Percentiles rank a stretch among this genome's conserved stretches.
These are phyloP conservation scores for Bisporella sp. DNA, from an alignment of 2,329 filamentous ascomycete species.

Conservation along the genomic window DNA sequence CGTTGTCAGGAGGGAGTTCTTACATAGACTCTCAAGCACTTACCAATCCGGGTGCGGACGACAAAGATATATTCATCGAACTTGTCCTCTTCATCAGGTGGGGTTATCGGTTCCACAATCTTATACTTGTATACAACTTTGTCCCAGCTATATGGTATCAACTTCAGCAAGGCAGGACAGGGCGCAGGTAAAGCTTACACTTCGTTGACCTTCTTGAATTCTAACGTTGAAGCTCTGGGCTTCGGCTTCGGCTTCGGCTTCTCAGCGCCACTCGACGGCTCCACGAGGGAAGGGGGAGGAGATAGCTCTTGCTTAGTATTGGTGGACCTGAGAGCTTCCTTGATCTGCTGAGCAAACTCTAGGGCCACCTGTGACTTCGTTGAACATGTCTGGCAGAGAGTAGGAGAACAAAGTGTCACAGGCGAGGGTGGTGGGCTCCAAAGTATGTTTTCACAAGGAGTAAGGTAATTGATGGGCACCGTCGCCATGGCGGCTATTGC, in stretches of 20 bases:
- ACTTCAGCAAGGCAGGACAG: neutral
- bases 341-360: neutral
- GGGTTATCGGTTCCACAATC: slow-evolving; percentile 17
- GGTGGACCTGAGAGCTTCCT: neutral
- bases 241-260: neutral
- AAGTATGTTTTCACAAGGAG: neutral
- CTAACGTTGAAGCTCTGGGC: slow-evolving; percentile 10
- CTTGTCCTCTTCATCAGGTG: slow-evolving; percentile 7
- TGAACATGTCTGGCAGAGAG: neutral
- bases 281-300: neutral
- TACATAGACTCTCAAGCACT: slow-evolving; percentile 3
- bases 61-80: slow-evolving; percentile 14
- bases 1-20: slow-evolving; percentile 2
- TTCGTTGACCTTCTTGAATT: slow-evolving; percentile 16
- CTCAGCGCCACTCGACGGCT: no score
- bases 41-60: slow-evolving; percentile 9
- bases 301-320: slow-evolving; percentile 8
- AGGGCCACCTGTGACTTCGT: neutral
- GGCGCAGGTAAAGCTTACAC: neutral
- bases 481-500: slow-evolving; percentile 15
- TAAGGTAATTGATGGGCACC: slow-evolving; percentile 23
- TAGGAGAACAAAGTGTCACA: neutral
- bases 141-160: slow-evolving; percentile 14
- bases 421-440: neutral
- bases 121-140: slow-evolving; percentile 24